Percentiles rank a stretch among this genome's conserved stretches.
These are phyloP conservation scores for Irpex sp. DNA, from an alignment of 1,284 basidiomycete species.

Conservation along the genomic window DNA sequence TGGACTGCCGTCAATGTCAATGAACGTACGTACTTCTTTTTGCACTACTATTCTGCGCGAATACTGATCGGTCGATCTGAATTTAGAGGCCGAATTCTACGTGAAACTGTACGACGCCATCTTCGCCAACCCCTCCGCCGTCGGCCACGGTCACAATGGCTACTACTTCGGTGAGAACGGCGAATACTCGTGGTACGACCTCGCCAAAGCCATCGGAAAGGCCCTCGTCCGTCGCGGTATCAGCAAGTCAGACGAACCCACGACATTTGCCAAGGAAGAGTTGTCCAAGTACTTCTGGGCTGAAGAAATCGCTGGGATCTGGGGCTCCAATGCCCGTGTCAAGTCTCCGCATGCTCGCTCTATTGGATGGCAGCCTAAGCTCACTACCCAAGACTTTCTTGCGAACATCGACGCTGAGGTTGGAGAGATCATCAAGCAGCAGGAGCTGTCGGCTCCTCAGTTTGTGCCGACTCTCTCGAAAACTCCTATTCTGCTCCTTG, in stretches of 20 bases:
- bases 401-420: neutral
- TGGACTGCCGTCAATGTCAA: neutral
- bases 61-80: neutral
- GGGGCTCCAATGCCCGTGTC: neutral
- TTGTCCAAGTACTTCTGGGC: conserved; percentile 9
- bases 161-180: conserved; percentile 42
- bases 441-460: neutral
- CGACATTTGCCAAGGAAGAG: conserved; percentile 5
- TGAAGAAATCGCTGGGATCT: conserved; percentile 1
- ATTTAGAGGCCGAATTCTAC: neutral
- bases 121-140: conserved; percentile 10
- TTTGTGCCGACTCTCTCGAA: too few species aligned
- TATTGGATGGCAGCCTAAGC: neutral
- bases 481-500: too few species aligned
- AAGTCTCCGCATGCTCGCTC: neutral
- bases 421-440: neutral
- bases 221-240: conserved; percentile 22
- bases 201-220: conserved; percentile 27
- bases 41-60: neutral
- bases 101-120: conserved; percentile 13
- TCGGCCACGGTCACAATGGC: conserved; percentile 34
- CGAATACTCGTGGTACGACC: conserved; percentile 30
- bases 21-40: neutral
- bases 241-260: conserved; percentile 1
- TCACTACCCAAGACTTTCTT: neutral